Base-by-base conservation (phyloP, 306 rosid species). In the Ochetophila trinervis region DNA sequence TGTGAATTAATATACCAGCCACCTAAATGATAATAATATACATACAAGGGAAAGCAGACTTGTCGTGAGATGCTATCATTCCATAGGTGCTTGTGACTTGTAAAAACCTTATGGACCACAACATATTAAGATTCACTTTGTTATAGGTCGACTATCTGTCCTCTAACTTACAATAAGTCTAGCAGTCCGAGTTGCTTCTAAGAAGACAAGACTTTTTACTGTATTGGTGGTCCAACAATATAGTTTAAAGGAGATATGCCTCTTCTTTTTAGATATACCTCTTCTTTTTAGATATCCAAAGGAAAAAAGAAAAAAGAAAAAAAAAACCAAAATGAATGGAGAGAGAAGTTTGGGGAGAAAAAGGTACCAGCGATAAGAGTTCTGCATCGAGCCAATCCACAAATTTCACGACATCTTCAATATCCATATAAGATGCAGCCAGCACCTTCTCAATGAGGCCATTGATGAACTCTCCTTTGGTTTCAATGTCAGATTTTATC, bases 351-450 rank as follows among this genome's bases (percentile, higher is more conserved):
- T 6, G 45, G 2, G 5, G 53, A 45, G 27, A 82, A 75, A 75
- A 20, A 52, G 75, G 75, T 82, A 91, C 98, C 96, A 91, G 72
- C 16, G 96, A 76, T 9, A 95, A 84, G 23, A 91, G 87, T 71
- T 91, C 83, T 47, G 65, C 81, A 85, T 91, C 98, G 85, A 91
- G 88, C 95, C 95, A 89, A 70, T 83, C 86, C 36, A 91, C 95
- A 76, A 91, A 91, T 64, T 89, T 89, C 17, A 91, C 77, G 74
- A 89, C 87, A 27, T 87, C 96, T 74, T 89, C 95, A 63, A 91
- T 87, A 65, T 91, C 88, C 36, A 60, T 67, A 69, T 81, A 87
- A 44, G 90, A 77, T 48, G 92, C 86, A 73, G 72, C 81, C 47
- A 68, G 83, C 74, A 91, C 92, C 83, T 77, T 91, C 24, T 77